Conservation (phyloP, 2,329 filamentous ascomycete species). For the Colletotrichum sp. region DNA sequence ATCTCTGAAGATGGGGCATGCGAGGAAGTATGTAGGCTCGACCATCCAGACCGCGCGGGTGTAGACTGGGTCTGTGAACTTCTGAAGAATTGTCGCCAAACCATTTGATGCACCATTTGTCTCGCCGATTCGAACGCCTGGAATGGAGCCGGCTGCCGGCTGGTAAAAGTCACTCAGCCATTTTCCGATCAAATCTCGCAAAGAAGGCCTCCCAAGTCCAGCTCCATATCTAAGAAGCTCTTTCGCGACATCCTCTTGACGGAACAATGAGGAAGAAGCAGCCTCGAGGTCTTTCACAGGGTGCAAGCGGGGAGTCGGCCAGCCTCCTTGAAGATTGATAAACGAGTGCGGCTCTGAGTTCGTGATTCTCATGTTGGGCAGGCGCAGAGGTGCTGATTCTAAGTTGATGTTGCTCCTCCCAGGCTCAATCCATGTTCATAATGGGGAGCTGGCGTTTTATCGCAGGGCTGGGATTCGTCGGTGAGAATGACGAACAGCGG, state of each 20-base stretch:
- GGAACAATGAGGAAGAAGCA: not conserved
- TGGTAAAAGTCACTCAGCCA: constrained; percentile 73
- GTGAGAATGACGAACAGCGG: not conserved
- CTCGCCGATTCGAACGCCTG: constrained; percentile 71
- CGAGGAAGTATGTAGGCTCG: constrained; percentile 81
- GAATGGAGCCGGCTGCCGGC: constrained; percentile 21
- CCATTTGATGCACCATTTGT: constrained; percentile 87
- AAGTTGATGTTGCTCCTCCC: not conserved
- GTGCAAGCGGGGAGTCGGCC: not conserved
- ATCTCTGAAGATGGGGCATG: constrained; percentile 64
- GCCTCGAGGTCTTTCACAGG: not conserved
- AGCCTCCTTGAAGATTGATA: not conserved
- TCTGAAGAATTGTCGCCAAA: constrained; percentile 75
- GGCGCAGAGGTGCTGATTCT: not conserved
- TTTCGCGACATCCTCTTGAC: not conserved
- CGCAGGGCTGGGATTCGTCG: not conserved
- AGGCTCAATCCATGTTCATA: not conserved
- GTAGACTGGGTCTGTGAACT: constrained; percentile 78
- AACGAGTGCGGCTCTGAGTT: not conserved
- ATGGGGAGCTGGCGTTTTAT: not conserved
- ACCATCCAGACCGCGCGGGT: constrained; percentile 81
- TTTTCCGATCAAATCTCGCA: constrained; percentile 50
- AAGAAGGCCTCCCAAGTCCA: not conserved
- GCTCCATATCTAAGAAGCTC: not conserved
- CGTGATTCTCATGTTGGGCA: not conserved